These are phyloP conservation scores for Arachis monticola DNA, from an alignment of 331 rosid species.

Conservation along the genomic window DNA sequence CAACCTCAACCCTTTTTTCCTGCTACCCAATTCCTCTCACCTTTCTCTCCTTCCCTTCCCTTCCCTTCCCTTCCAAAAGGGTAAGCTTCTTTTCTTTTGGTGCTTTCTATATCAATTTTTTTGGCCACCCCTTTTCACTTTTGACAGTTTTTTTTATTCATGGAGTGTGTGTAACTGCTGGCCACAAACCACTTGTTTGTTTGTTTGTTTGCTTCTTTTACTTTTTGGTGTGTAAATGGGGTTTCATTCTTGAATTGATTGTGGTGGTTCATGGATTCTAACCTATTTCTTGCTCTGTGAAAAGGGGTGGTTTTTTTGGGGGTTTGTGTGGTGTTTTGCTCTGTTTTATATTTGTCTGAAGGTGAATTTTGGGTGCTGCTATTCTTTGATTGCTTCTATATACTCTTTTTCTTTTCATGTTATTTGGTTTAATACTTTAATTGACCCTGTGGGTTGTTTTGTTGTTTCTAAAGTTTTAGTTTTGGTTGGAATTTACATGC, in stretches of 20 bases:
- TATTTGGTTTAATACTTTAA: constrained; percentile 1
- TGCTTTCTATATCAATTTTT: background rate
- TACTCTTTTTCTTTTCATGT: constrained; percentile 12
- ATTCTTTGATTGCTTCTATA: constrained; percentile 25
- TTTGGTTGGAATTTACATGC: constrained; percentile 20
- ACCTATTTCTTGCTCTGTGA: constrained; percentile 39
- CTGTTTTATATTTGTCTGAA: constrained; percentile 17
- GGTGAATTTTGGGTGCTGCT: constrained; percentile 1
- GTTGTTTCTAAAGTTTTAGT: constrained; percentile 6
- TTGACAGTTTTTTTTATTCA: constrained; percentile 14
- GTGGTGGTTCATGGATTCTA: constrained; percentile 2
- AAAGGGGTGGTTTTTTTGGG: constrained; percentile 14
- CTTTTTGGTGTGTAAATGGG: constrained; percentile 19
- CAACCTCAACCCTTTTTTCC: background rate
- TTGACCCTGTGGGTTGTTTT: constrained; percentile 29
- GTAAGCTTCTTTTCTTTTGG: constrained; percentile 30
- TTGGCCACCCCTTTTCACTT: constrained; percentile 7
- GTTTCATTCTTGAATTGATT: constrained; percentile 41
- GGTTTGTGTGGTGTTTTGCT: constrained; percentile 28
- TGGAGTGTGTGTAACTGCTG: constrained; percentile 30
- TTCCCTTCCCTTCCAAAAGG: constrained; percentile 38
- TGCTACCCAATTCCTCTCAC: constrained; percentile 27
- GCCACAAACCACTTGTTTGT: constrained; percentile 16
- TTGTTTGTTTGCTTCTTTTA: constrained; percentile 14
- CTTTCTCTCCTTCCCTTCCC: constrained; percentile 16